Evolutionary conservation across 345 rosid species (phyloP).

Genomic region (Pistacia vera): DNA sequence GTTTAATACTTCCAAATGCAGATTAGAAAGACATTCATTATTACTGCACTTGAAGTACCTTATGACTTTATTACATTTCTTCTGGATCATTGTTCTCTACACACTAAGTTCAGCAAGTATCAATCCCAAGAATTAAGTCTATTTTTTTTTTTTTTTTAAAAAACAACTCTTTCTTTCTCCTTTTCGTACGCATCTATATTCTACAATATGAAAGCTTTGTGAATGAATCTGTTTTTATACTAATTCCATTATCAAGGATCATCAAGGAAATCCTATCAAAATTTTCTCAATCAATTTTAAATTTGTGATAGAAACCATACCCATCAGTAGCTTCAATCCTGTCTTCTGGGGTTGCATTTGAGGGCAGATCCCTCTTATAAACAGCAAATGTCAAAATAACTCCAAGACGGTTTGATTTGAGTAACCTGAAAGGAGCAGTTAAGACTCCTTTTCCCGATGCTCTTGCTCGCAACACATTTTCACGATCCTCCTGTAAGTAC

Average conservation of each 20-base stretch:
- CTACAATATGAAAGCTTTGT: background rate
- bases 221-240: background rate
- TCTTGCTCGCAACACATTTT: constrained; percentile 89
- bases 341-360: constrained; percentile 80
- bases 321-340: constrained; percentile 86
- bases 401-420: constrained; percentile 92
- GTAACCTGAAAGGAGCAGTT: constrained; percentile 91
- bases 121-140: background rate
- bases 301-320: constrained; percentile 39
- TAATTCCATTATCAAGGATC: constrained; percentile 6
- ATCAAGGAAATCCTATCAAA: background rate
- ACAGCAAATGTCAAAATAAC: constrained; percentile 95
- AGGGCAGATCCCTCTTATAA: constrained; percentile 77
- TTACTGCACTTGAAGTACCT: background rate
- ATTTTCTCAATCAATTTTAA: constrained; percentile 7
- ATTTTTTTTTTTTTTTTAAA: background rate
- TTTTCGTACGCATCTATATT: background rate
- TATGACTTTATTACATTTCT: constrained; percentile 1
- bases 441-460: constrained; percentile 86
- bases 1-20: background rate
- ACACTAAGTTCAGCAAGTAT: background rate
- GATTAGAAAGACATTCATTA: constrained; percentile 7
- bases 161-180: background rate
- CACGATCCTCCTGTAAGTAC: constrained; percentile 83
- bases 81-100: background rate